phyloP scores from a whole-genome alignment of 441 rosid species.

The Erysimum cheiri region DNA sequence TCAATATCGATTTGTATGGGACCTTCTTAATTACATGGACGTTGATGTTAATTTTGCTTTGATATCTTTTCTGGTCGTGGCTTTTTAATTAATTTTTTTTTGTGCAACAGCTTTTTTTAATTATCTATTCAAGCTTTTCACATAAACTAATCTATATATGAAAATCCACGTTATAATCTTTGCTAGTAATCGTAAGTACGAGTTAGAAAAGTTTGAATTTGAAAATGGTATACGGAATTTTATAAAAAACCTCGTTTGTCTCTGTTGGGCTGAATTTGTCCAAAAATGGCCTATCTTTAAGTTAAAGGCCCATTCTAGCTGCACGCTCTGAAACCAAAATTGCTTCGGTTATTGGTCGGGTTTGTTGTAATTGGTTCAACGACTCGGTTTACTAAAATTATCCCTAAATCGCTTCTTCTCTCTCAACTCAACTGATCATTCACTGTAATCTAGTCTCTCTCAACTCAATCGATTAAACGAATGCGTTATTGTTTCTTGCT shows the following conservation, averaged over 20 bases:
- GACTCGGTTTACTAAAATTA: neutral
- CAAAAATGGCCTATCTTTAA: neutral
- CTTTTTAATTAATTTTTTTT: neutral
- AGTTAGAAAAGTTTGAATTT: neutral
- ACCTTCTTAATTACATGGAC: conserved; percentile 28
- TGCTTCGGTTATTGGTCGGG: conserved; percentile 22
- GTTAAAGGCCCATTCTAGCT: neutral
- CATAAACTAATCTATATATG: neutral
- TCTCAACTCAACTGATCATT: no score
- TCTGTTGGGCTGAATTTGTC: neutral
- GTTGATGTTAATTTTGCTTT: conserved; percentile 20
- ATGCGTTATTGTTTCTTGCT: neutral
- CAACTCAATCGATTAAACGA: neutral
- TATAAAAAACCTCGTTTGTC: neutral
- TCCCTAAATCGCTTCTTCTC: conserved; percentile 16
- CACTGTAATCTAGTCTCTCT: no score
- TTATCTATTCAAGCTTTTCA: neutral
- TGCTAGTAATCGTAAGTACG: conserved; percentile 10
- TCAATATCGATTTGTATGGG: conserved; percentile 21
- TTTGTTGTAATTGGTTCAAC: conserved; percentile 3
- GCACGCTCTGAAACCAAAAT: neutral
- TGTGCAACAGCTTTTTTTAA: neutral
- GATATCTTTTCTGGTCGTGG: neutral
- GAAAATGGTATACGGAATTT: neutral
- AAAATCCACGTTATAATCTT: neutral